phyloP scores from a whole-genome alignment of 257 asterid genomes.

The Solanum okadae region DNA sequence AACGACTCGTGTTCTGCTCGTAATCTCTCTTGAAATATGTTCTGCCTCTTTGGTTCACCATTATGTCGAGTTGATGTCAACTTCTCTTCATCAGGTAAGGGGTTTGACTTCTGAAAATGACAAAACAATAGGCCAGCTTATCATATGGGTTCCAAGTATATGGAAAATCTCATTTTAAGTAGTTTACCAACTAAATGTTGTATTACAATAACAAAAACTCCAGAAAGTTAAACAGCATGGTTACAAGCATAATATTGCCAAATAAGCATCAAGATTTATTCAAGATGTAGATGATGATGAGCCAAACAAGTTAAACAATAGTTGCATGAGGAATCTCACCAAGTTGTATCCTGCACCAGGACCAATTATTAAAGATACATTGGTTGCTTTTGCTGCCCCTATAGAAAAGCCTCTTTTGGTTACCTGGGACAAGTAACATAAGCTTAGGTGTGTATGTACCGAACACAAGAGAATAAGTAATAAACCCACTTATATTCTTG shows the following conservation, averaged over 20 bases:
- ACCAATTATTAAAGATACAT: slow-evolving; percentile 59
- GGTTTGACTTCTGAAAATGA: slow-evolving; percentile 69
- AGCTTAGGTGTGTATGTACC: background rate
- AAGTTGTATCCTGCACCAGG: slow-evolving; percentile 89
- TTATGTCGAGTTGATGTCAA: slow-evolving; percentile 5
- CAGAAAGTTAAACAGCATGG: background rate
- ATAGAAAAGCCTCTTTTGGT: slow-evolving; percentile 74
- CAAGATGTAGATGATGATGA: background rate
- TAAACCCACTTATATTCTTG: background rate
- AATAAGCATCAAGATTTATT: background rate
- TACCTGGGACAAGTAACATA: slow-evolving; percentile 29
- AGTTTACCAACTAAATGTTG: background rate
- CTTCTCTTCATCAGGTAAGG: slow-evolving; percentile 64
- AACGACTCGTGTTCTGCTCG: slow-evolving; percentile 88
- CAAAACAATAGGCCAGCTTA: background rate
- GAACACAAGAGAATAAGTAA: background rate
- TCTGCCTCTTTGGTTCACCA: slow-evolving; percentile 40
- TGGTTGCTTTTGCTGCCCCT: slow-evolving; percentile 43
- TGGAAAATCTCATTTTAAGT: background rate
- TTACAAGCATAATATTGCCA: background rate
- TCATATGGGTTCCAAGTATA: background rate
- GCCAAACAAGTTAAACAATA: background rate
- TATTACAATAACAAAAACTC: background rate
- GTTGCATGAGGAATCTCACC: slow-evolving; percentile 36
- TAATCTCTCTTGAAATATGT: slow-evolving; percentile 52